These are phyloP conservation scores for Xanthoparmelia taractica DNA, from an alignment of 495 filamentous ascomycete genomes.

Conservation along the genomic window DNA sequence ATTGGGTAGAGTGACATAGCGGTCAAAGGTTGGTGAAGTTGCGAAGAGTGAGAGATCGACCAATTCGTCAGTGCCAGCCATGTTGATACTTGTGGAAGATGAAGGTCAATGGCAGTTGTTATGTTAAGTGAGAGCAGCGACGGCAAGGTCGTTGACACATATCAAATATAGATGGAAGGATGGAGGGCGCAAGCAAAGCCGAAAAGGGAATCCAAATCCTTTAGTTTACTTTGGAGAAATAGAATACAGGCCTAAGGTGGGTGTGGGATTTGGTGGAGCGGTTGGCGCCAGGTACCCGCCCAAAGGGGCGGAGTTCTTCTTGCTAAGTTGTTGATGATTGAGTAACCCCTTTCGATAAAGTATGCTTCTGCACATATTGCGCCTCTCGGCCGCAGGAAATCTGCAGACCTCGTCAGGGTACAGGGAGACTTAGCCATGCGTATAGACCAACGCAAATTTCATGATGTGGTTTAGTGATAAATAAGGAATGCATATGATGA, in stretches of 20 bases:
- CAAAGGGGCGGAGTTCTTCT: conserved; percentile 13
- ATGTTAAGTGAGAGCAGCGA: conserved; percentile 7
- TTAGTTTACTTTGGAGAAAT: not conserved
- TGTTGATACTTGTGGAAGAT: conserved; percentile 9
- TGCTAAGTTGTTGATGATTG: not conserved
- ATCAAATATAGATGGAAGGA: conserved; percentile 8
- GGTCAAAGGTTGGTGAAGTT: conserved; percentile 22
- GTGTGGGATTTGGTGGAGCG: conserved; percentile 4
- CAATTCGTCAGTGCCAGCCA: conserved; percentile 20
- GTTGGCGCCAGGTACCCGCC: conserved; percentile 12
- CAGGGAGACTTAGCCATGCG: not conserved
- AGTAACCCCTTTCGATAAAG: not conserved
- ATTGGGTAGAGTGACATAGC: conserved; percentile 13
- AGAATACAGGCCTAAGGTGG: conserved; percentile 3
- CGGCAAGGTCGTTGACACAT: conserved; percentile 4
- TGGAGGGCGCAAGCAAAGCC: conserved; percentile 9
- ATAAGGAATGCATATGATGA: not conserved
- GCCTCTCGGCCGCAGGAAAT: conserved; percentile 1
- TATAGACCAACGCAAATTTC: not conserved
- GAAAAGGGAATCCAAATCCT: conserved; percentile 6
- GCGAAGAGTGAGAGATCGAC: conserved; percentile 29
- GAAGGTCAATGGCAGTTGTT: not conserved
- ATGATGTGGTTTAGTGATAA: not conserved
- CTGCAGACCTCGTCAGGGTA: not conserved
- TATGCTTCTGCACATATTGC: not conserved